Conservation (phyloP, 2,329 filamentous ascomycete genomes). For the Myrmaecium sp. region DNA sequence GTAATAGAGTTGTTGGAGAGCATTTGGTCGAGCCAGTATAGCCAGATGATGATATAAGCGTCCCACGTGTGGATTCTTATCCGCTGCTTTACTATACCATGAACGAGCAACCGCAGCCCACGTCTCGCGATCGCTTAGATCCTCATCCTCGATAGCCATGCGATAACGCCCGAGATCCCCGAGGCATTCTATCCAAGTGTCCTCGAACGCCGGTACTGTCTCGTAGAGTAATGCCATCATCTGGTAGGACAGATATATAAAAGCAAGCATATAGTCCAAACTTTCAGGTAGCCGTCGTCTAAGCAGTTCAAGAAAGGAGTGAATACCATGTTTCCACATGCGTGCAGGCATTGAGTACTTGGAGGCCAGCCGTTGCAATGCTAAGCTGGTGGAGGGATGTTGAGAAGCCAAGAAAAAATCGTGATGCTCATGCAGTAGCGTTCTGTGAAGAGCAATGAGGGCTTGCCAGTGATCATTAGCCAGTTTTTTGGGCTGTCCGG, state of each 20-base stretch:
- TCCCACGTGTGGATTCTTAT: slow-evolving; percentile 58
- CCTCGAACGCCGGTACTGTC: slow-evolving; percentile 64
- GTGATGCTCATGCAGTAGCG: slow-evolving; percentile 53
- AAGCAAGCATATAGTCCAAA: slow-evolving; percentile 77
- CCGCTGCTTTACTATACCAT: slow-evolving; percentile 75
- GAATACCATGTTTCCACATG: slow-evolving; percentile 91
- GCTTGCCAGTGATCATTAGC: slow-evolving; percentile 67
- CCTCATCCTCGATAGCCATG: slow-evolving; percentile 82
- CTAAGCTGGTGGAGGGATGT: slow-evolving; percentile 58
- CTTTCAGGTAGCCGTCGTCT: slow-evolving; percentile 54
- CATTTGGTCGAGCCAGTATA: slow-evolving; percentile 54
- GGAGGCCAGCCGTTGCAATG: slow-evolving; percentile 49
- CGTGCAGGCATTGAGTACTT: slow-evolving; percentile 85
- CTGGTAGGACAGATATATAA: slow-evolving; percentile 76
- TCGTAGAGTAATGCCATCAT: slow-evolving; percentile 82
- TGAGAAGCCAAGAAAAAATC: slow-evolving; percentile 63
- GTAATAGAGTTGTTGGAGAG: slow-evolving; percentile 53
- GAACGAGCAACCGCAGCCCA: slow-evolving; percentile 68
- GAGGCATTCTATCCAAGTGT: slow-evolving; percentile 87
- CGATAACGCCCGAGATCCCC: slow-evolving; percentile 72
- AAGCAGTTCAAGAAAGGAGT: slow-evolving; percentile 59
- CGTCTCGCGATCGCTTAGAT: slow-evolving; percentile 55
- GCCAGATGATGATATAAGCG: slow-evolving; percentile 80
- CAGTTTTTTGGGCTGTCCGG: slow-evolving; percentile 25
- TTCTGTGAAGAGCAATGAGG: slow-evolving; percentile 65